Conservation (phyloP, 106 monocot genomes). For the Narthecium ossifragum region DNA sequence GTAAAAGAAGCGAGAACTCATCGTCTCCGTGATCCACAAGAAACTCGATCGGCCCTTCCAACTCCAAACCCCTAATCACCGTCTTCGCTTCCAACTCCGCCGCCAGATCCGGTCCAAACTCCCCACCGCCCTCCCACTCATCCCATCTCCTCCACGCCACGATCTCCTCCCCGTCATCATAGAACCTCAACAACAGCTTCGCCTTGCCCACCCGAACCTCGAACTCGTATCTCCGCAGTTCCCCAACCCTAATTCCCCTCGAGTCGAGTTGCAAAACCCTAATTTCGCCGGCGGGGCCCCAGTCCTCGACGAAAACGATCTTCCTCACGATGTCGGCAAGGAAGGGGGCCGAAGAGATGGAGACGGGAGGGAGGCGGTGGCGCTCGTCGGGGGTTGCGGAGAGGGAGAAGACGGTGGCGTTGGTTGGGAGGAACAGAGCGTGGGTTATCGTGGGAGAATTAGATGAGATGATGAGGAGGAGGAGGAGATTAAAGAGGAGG, state of each 20-base stretch:
- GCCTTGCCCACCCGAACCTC: slow-evolving; percentile 24
- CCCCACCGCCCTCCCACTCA: slow-evolving; percentile 7
- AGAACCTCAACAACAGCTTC: slow-evolving; percentile 25
- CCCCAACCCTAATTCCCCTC: slow-evolving; percentile 20
- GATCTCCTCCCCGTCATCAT: slow-evolving; percentile 24
- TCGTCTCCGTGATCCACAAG: slow-evolving; percentile 19
- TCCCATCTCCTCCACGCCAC: slow-evolving; percentile 30
- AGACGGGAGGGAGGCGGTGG: background rate
- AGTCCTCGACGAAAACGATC: slow-evolving; percentile 46
- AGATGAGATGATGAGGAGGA: background rate
- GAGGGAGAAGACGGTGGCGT: background rate
- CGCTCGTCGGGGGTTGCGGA: background rate
- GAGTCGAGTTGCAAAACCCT: slow-evolving; percentile 39
- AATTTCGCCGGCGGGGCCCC: slow-evolving; percentile 36
- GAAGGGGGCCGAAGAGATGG: background rate
- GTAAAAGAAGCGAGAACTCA: slow-evolving; percentile 36
- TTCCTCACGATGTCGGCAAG: slow-evolving; percentile 22
- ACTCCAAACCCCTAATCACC: slow-evolving; percentile 27
- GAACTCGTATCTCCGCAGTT: slow-evolving; percentile 51
- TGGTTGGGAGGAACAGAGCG: background rate
- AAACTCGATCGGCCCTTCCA: slow-evolving; percentile 71
- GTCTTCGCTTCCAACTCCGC: slow-evolving; percentile 6
- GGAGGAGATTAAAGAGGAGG: background rate
- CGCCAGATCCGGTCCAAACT: slow-evolving; percentile 32
- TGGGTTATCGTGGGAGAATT: background rate